Base-by-base conservation (phyloP, 331 rosid species). In the Pyracantha coccinea region DNA sequence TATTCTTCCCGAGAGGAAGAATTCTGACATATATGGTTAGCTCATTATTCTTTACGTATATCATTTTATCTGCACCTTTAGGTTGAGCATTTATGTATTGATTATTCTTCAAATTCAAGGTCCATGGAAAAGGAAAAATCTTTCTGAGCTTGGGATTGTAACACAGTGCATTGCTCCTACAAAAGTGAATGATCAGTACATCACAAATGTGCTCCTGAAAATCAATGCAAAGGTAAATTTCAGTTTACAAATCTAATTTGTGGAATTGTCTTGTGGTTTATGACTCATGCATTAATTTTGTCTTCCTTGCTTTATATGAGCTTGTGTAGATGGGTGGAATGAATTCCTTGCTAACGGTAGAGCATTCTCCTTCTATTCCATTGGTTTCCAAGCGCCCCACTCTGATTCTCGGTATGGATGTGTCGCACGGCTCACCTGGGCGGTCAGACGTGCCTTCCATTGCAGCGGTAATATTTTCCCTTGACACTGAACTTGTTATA, bases 321-420 rank as follows among this genome's bases (percentile, higher is more conserved):
- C 54, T 19, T 57, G 8, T 84, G 75, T 68, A 86, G 84, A 69
- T 84, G 45, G 86, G 86, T 32, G 90, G 90, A 69, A 70, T 83
- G 77, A 86, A 86, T 80, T 84, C 83, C 2, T n/a, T 27, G 64
- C 71, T 84, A 53, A 55, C 61, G 7, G 29, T 53, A 1, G 85
- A 86, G 79, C 55, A 19, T 68, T 8, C 66, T 1, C 63, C 12
- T 54, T 45, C 75, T 6, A 72, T 87, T 12, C 87, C 87, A 3
- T 4, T 77, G 9, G 78, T 87, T 72, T 82, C 83, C 5, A 35
- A 35, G 79, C 62, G 41, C 11, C 97, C 99, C 6, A 92, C 99
- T 8, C 66, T 94, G 47, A 89, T 94, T 52, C 75, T 94, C 53
- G 99, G 99, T 24, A 94, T 94, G 99, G 96, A 94, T 66, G 99